Base-by-base conservation (phyloP, 176 grass and related monocot genomes). In the Echinochloa phyllopogon region DNA sequence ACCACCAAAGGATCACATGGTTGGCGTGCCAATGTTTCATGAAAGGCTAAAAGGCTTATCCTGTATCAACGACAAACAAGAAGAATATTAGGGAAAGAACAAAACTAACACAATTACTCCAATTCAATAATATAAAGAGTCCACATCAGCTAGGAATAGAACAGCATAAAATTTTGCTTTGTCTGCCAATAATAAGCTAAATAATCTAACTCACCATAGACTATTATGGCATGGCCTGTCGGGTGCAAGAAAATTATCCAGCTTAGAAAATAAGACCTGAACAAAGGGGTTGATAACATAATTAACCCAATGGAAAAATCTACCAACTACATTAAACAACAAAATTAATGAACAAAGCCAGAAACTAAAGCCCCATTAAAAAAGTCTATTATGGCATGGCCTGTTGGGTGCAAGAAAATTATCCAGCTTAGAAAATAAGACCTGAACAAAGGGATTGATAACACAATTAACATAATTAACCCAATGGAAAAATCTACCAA, bases 161-260 rank as follows among this genome's bases (percentile, higher is more conserved):
- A 20, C 10, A 59, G 24, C 3, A 57, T 29, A 65, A 52, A 56
- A 23, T 59, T 6, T 25, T n/a, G 17, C 29, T 40, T 73, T 77
- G 77, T 72, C 58, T 72, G 37, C 49, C 76, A 81, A 77, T 15
- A 72, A 61, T 69, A 60, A 50, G 44, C 72, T 68, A 4, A 77
- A 82, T 68, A 40, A 75, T 65, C 57, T 44, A 82, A 78, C 96
- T 95, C 78, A 98, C 93, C 93, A 99, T 82, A 99, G 86, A 86
- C 93, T 85, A 82, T 84, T 88, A 74, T 99, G 91, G 75, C 88
- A 96, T 55, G 91, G 96, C 43, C 17, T 91, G 75, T 99, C 87
- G 84, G 96, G 96, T 3, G 96, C 93, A 76, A 99, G 94, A 92
- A 96, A 94, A 79, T 66, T 89, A 81, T 99, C 96, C 87, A 99